These are phyloP conservation scores for Diaporthe ampelina DNA, from an alignment of 2,329 filamentous ascomycete genomes.

Conservation along the genomic window DNA sequence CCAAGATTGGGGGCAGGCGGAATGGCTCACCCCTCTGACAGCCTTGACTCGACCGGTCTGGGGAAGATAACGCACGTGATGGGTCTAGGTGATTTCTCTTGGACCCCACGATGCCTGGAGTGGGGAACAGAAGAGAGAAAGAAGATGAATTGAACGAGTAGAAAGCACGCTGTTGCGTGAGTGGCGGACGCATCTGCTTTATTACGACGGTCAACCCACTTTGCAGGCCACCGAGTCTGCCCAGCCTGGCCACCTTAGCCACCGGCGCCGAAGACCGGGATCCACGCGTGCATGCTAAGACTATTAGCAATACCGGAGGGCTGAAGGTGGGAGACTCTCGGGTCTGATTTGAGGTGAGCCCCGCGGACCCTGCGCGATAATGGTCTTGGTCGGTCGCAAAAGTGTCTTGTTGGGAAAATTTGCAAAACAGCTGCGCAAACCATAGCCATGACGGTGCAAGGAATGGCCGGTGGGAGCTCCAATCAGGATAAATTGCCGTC, in stretches of 20 bases:
- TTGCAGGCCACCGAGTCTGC: conserved; percentile 19
- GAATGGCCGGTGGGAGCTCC: conserved; percentile 3
- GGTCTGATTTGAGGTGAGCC: conserved; percentile 27
- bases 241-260: conserved; percentile 7
- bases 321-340: conserved; percentile 18
- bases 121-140: conserved; percentile 1
- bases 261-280: conserved; percentile 22
- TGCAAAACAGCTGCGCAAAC: conserved; percentile 30
- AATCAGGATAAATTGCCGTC: conserved; percentile 23
- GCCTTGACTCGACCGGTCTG: conserved; percentile 12
- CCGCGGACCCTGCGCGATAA: conserved; percentile 7
- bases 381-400: conserved; percentile 13
- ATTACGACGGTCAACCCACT: conserved; percentile 24
- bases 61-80: conserved; percentile 15
- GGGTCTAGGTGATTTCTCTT: background rate
- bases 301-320: conserved; percentile 10
- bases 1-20: conserved; percentile 7
- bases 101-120: conserved; percentile 25
- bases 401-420: conserved; percentile 30
- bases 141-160: conserved; percentile 31
- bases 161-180: background rate
- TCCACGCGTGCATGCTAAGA: background rate
- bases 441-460: conserved; percentile 15
- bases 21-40: conserved; percentile 1
- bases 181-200: conserved; percentile 31